phyloP scores from a whole-genome alignment of 768 basidiomycete species.

The Kwoniella sp. region DNA sequence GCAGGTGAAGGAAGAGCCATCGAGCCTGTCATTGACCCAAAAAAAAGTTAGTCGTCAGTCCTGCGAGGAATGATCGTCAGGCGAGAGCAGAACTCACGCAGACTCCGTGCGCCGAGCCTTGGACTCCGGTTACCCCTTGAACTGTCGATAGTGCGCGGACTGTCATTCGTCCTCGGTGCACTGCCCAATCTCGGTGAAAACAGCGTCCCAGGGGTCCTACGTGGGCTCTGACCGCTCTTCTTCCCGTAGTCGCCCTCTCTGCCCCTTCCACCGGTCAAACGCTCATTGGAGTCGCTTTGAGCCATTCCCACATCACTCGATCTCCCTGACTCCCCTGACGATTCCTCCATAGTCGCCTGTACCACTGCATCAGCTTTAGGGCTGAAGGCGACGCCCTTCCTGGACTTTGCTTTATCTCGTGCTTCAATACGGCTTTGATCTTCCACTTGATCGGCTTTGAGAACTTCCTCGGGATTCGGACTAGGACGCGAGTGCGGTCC shows the following conservation, averaged over 20 bases:
- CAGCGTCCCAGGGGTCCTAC: background rate
- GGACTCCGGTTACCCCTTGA: conserved; percentile 15
- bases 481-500: background rate
- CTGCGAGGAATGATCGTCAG: background rate
- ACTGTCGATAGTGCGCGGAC: background rate
- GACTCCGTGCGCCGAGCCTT: conserved; percentile 23
- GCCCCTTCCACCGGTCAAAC: background rate
- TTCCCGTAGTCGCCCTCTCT: background rate
- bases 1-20: conserved; percentile 32
- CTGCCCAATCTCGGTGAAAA: conserved; percentile 14
- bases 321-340: conserved; percentile 6
- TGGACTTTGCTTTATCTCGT: background rate
- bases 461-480: conserved; percentile 16
- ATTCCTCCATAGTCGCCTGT: conserved; percentile 13
- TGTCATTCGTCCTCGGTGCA: background rate
- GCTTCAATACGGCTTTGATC: background rate
- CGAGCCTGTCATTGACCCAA: conserved; percentile 35
- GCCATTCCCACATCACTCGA: conserved; percentile 10
- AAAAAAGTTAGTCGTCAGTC: background rate
- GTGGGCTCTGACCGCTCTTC: background rate
- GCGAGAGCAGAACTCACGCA: conserved; percentile 30
- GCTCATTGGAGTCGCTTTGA: conserved; percentile 9
- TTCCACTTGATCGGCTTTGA: background rate
- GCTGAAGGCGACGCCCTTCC: conserved; percentile 19
- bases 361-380: conserved; percentile 17